Base-by-base conservation (phyloP, 2,329 filamentous ascomycete species). In the Scopulariopsis brevicaulis region DNA sequence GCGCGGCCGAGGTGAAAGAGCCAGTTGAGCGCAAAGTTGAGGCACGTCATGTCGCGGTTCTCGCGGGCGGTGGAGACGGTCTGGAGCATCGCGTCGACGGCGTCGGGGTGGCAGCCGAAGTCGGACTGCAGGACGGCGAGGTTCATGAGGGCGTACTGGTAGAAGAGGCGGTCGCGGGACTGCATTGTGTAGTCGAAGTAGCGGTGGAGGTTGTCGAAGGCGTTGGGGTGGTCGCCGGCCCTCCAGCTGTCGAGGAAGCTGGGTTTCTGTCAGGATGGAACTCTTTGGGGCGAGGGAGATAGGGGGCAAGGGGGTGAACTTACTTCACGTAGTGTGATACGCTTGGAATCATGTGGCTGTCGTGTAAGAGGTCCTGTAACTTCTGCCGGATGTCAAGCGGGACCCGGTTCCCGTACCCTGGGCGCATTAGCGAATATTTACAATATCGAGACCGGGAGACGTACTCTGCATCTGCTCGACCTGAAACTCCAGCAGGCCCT, bases 151-250 rank as follows among this genome's bases (percentile, higher is more conserved):
- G 94, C 94, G 68, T 96, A 96, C 68, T 97, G 94, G 66, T 99
- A 97, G 65, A 92, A 92, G 5, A 88, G 82, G 25, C 89, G 85
- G 65, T 96, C 89, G 60, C 85, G 78, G 63, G 85, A 88, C 65
- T 94, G 88, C 83, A 95, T 91, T 1, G 92, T 94, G 70, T 96
- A 96, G 70, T 99, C 94, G 65, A 96, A 99, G 70, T 96, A 99
- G 56, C 90, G 86, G 69, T 97, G 92, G 22, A 99, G 78, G 63
- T 86, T 86, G 66, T 99, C 93, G 67, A 96, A 94, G 0, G 94
- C 88, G 1, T 89, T 90, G 14, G 89, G 85, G 66, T 93, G 95
- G 70, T 97, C 91, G 4, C 93, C 93, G 3, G 90, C 85, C 68
- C 87, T 83, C 93, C 92, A 97, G 0, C 91, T 84, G 69, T 99